Base-by-base conservation (phyloP, 2,329 filamentous ascomycete species). In the Fusarium falciforme region DNA sequence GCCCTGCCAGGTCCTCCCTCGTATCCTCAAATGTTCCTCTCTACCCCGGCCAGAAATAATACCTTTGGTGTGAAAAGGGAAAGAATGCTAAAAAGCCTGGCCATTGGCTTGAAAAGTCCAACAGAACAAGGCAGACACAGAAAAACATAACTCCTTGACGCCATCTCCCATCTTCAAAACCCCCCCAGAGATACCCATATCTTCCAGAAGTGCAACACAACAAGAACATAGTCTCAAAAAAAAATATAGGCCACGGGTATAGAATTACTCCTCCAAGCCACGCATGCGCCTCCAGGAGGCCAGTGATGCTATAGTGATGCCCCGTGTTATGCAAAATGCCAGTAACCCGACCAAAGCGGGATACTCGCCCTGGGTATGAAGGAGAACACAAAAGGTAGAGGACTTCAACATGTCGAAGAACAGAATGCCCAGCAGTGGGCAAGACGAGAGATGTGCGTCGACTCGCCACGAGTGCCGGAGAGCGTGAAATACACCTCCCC, bases 161-260 rank as follows among this genome's bases (percentile, higher is more conserved):
- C 71, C 68, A 36, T 65, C 60, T 61, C 71, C 71, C 40, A 60
- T 74, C 71, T 72, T 69, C 52, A 17, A 20, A 20, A 31, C 20
- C 25, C 25, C 61, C 64, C 40, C 11, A 42, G 40, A 33, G 12
- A 54, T 49, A 31, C 38, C 29, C 52, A 47, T 62, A 31, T 54
- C 64, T 29, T 63, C 52, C 61, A 47, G 36, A 47, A 54, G 16
- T 40, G 36, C 64, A 33, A 54, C n/a, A 25, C 33, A 35, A 58
- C 52, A 60, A 57, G 6, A 49, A 31, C 11, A 66, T 55, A 20
- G 42, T 61, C 38, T 40, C 49, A 54, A 29, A 47, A 61, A 47
- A 61, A 55, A 20, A 59, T 52, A 35, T 29, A 72, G 68, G 61
- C 64, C 64, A 74, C 31, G 54, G 49, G 31, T 11, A 20, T 44